phyloP scores from a whole-genome alignment of 2,329 filamentous ascomycete species.

The Aureobasidium sp. region DNA sequence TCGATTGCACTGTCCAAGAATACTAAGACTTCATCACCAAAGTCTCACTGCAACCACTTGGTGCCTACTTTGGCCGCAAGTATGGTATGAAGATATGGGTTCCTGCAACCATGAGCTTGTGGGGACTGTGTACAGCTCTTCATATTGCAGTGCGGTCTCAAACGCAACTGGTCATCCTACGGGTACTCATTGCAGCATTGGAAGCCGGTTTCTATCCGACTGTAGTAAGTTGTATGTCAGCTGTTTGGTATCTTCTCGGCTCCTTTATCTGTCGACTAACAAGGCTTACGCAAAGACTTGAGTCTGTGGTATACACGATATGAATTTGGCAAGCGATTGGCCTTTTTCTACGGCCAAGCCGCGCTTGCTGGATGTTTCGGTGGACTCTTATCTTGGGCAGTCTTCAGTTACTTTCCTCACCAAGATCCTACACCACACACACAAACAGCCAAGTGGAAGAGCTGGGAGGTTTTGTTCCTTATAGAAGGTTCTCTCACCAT shows the following conservation, averaged over 20 bases:
- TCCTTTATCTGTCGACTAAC: neutral
- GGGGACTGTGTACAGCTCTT: constrained; percentile 44
- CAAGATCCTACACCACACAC: constrained; percentile 1
- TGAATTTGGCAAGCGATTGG: constrained; percentile 49
- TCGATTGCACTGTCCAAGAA: no score
- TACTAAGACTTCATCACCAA: no score
- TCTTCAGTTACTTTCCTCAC: constrained; percentile 39
- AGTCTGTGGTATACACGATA: constrained; percentile 53
- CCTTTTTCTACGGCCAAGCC: constrained; percentile 52
- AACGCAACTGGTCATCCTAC: constrained; percentile 42
- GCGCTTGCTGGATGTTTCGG: constrained; percentile 51
- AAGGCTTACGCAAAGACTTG: constrained; percentile 32
- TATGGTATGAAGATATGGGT: constrained; percentile 52
- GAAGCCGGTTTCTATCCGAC: constrained; percentile 55
- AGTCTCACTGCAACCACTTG: constrained; percentile 51
- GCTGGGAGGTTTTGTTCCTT: constrained; percentile 47
- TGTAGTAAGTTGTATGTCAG: constrained; percentile 41
- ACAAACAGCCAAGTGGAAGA: constrained; percentile 31
- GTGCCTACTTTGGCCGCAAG: constrained; percentile 50
- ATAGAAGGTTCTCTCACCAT: constrained; percentile 44
- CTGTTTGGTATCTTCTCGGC: neutral
- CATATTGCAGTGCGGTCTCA: constrained; percentile 41
- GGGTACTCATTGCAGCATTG: constrained; percentile 41
- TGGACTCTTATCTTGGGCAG: constrained; percentile 46
- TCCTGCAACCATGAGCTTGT: constrained; percentile 50